phyloP scores from a whole-genome alignment of 108 stramenopile genomes.

The Cyclotella cryptica region DNA sequence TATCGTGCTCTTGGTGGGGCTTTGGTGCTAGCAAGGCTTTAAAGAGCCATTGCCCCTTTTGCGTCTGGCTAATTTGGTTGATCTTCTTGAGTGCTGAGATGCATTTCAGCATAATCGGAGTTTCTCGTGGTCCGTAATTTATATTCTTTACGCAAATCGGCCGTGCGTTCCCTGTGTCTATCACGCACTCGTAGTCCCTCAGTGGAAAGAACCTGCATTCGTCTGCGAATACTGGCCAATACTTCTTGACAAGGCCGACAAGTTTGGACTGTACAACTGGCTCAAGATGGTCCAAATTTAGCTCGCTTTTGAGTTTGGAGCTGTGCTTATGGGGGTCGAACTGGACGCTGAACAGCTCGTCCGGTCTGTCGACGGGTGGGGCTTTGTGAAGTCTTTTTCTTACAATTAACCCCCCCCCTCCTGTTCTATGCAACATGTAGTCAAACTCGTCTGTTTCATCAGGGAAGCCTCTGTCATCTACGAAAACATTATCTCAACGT shows the following conservation, averaged over 20 bases:
- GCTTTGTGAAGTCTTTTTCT: not conserved
- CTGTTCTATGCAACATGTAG: not conserved
- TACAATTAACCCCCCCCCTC: not conserved
- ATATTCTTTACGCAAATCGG: not conserved
- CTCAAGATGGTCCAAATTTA: too few species aligned
- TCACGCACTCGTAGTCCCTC: not conserved
- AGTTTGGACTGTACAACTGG: too few species aligned
- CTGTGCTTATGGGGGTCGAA: too few species aligned
- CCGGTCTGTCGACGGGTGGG: too few species aligned
- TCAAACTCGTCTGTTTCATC: not conserved
- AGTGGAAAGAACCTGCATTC: not conserved
- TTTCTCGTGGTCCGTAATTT: too few species aligned
- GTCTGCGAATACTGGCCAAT: too few species aligned
- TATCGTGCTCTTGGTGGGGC: too few species aligned
- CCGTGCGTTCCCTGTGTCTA: not conserved
- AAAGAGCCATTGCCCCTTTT: not conserved
- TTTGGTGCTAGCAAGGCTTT: constrained; percentile 4
- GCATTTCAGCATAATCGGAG: constrained; percentile 2
- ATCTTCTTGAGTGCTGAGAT: not conserved
- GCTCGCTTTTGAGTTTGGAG: too few species aligned
- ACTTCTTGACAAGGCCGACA: too few species aligned
- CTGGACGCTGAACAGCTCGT: too few species aligned
- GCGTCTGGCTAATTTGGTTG: too few species aligned
- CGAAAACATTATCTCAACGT: not conserved
- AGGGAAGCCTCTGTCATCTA: not conserved